These are phyloP conservation scores for Venturia aucupariae DNA, from an alignment of 2,329 filamentous ascomycete species.

Conservation along the genomic window DNA sequence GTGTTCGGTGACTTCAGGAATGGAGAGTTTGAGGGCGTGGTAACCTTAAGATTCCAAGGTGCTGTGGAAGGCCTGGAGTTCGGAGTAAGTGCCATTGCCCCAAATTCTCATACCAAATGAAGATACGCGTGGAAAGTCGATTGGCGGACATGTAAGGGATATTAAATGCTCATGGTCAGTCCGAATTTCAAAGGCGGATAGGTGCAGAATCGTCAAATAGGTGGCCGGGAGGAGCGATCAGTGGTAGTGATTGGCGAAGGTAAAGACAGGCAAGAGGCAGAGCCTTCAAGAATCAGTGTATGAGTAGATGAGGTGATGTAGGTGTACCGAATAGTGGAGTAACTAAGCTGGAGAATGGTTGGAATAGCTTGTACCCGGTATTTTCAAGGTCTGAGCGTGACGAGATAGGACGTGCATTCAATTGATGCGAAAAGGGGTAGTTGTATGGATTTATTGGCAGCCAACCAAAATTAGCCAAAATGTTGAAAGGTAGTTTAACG, in stretches of 20 bases:
- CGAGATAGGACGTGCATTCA: neutral
- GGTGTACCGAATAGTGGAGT: neutral
- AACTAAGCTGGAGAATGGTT: neutral
- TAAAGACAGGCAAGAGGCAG: neutral
- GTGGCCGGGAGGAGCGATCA: neutral
- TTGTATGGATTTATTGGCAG: neutral
- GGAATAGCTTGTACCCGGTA: neutral
- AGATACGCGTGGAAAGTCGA: conserved; percentile 1
- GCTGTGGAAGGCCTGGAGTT: conserved; percentile 33
- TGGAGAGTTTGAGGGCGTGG: conserved; percentile 61
- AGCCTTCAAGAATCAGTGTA: neutral
- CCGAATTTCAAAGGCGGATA: neutral
- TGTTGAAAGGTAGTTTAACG: neutral
- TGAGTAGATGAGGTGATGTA: neutral
- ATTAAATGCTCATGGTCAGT: neutral
- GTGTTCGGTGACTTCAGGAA: neutral
- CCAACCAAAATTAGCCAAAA: neutral
- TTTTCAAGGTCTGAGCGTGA: neutral
- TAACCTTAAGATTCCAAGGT: conserved; percentile 36
- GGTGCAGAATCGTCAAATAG: neutral
- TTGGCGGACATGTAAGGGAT: conserved; percentile 6
- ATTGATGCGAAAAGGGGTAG: neutral
- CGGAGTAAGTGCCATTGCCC: conserved; percentile 16
- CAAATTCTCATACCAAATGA: neutral
- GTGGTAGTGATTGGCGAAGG: neutral